These are phyloP conservation scores for Candida nitratophila DNA, from an alignment of 805 yeast genomes.

Conservation along the genomic window DNA sequence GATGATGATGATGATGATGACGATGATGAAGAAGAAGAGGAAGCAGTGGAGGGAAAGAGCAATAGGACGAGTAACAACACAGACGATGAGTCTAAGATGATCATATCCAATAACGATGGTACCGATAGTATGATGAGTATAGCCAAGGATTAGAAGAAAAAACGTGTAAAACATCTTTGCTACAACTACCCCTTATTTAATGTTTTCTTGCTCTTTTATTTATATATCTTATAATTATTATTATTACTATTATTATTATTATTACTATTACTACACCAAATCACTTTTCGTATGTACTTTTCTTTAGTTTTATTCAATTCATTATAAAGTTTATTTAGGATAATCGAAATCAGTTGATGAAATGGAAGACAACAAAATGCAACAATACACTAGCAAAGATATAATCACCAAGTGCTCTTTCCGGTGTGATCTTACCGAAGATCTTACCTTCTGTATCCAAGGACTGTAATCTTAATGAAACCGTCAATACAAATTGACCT, in stretches of 20 bases:
- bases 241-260: too few relatives aligned
- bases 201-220: too few relatives aligned
- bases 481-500: constrained; percentile 90
- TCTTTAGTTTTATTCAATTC: too few relatives aligned
- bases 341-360: constrained; percentile 77
- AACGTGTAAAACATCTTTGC: too few relatives aligned
- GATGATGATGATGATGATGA: constrained; percentile 7
- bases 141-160: constrained; percentile 12
- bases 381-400: constrained; percentile 79
- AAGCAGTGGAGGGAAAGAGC: constrained; percentile 6
- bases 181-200: too few relatives aligned
- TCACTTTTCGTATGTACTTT: too few relatives aligned
- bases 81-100: constrained; percentile 11
- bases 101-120: constrained; percentile 15
- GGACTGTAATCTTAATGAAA: constrained; percentile 71
- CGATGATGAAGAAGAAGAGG: constrained; percentile 8
- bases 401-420: constrained; percentile 80
- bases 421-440: constrained; percentile 23
- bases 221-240: too few relatives aligned
- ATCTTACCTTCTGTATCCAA: constrained; percentile 20
- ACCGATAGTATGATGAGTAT: constrained; percentile 29
- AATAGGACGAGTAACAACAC: neutral
- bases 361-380: constrained; percentile 86
- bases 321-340: too few relatives aligned
- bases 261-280: too few relatives aligned